Base-by-base conservation (phyloP, 352 stramenopile species). In the Thraustotheca clavata region DNA sequence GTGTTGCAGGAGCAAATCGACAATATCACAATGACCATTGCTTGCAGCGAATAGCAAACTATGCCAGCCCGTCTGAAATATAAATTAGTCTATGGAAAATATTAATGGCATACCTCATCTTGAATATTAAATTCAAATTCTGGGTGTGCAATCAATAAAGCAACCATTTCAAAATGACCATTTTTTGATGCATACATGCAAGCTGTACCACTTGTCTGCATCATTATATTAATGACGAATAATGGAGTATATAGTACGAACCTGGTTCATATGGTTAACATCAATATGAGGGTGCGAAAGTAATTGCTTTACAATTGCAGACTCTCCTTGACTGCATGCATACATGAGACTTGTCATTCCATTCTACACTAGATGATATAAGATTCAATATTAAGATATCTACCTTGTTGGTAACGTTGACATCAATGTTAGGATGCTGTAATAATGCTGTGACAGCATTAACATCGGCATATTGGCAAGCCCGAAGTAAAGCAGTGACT, bases 331-430 rank as follows among this genome's bases (percentile, higher is more conserved):
- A 18, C 55, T 32, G 38, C 35, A 48, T 12, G 55, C 55, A 52
- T 63, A 50, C 55, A 63, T 63, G 18, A 63, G 36, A 14, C n/a
- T 20, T 24, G 55, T 63, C 5, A 52, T 50, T 18, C 35, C 34
- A 24, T 63, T 39, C 55, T 63, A 54, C n/a, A n/a, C n/a, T n/a
- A n/a, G n/a, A n/a, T n/a, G n/a, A 47, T 20, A n/a, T 24, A 0
- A 49, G 22, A 9, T 26, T 63, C 34, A 16, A 7, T 6, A 31
- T 16, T 22, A 50, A 35, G 4, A 24, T 6, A 27, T 22, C 27
- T 31, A 63, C 55, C n/a, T 63, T 63, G 55, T 63, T 39, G 22
- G 55, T 39, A 16, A 11, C 20, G 34, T 63, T 63, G 33, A 63
- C 20, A 8, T 63, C 35, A 8, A 54, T 50, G 18, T 31, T 31